A percentile compares a stretch with the other conserved stretches of the same genome.
Evolutionary conservation across 2,329 filamentous ascomycete genomes (phyloP).

Genomic region (Decorospora gaudefroyi): DNA sequence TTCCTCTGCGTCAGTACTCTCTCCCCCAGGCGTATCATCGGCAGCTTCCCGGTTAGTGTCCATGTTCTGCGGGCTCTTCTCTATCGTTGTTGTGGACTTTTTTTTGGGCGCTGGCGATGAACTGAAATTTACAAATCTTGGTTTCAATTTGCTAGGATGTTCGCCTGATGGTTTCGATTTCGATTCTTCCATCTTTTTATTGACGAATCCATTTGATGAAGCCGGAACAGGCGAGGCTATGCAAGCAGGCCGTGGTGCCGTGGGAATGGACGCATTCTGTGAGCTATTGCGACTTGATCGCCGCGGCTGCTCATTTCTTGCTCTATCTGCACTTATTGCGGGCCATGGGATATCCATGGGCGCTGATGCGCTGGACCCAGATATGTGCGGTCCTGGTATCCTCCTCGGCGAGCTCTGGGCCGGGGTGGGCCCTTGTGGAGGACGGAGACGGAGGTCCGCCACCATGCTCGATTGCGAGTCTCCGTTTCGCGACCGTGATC

Average conservation of each 20-base stretch:
- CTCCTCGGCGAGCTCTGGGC: conserved; percentile 4
- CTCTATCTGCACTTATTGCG: background rate
- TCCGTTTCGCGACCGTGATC: conserved; percentile 17
- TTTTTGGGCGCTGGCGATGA: conserved; percentile 24
- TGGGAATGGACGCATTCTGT: background rate
- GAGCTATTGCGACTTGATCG: background rate
- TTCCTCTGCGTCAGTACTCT: background rate
- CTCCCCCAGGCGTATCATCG: background rate
- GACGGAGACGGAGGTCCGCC: conserved; percentile 20
- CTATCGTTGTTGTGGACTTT: conserved; percentile 1
- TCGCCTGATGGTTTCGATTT: conserved; percentile 11
- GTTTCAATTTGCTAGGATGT: conserved; percentile 18
- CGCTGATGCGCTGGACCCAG: conserved; percentile 30
- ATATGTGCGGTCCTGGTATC: conserved; percentile 9
- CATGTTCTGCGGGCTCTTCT: background rate
- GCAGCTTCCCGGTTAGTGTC: background rate
- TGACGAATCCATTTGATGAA: conserved; percentile 36
- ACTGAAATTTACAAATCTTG: conserved; percentile 31
- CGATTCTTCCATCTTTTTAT: conserved; percentile 27
- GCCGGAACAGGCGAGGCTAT: conserved; percentile 30
- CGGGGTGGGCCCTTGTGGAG: conserved; percentile 20
- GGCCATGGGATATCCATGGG: conserved; percentile 33
- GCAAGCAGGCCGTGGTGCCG: conserved; percentile 15
- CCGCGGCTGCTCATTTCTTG: background rate
- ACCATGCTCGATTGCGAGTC: conserved; percentile 7